Conservation (phyloP, 2,329 filamentous ascomycete genomes). For the Incumbomyces delicatus region DNA sequence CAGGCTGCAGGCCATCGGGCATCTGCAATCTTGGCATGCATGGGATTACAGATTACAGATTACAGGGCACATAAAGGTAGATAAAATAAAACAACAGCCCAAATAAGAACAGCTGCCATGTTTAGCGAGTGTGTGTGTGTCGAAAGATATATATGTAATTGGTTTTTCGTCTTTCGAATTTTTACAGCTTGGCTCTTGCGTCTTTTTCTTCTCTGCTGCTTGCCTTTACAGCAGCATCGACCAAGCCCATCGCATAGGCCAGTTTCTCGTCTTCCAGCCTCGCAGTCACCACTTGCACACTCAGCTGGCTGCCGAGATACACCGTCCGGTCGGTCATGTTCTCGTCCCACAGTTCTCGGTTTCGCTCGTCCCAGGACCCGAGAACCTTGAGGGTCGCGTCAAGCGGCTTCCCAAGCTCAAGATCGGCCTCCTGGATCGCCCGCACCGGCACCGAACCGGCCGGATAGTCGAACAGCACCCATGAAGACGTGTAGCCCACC, state of each 20-base stretch:
- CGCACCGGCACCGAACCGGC: conserved; percentile 49
- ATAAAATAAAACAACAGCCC: background rate
- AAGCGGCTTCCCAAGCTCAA: conserved; percentile 40
- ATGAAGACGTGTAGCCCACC: conserved; percentile 52
- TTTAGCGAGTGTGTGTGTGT: too few relatives aligned
- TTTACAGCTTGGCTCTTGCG: conserved; percentile 9
- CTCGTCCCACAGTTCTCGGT: conserved; percentile 47
- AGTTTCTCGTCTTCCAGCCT: conserved; percentile 46
- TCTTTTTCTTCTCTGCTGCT: background rate
- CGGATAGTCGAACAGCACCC: conserved; percentile 54
- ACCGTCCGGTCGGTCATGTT: conserved; percentile 42
- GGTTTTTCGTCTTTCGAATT: too few relatives aligned
- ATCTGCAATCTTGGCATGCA: too few relatives aligned
- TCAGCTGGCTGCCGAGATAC: conserved; percentile 46
- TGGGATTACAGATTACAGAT: too few relatives aligned
- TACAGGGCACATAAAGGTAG: background rate
- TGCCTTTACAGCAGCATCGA: conserved; percentile 37
- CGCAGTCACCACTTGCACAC: conserved; percentile 49
- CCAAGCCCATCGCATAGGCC: conserved; percentile 42
- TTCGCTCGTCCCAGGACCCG: conserved; percentile 51
- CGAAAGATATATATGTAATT: too few relatives aligned
- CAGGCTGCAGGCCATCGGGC: too few relatives aligned
- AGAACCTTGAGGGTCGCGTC: conserved; percentile 27
- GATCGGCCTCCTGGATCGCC: conserved; percentile 39
- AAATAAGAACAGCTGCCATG: too few relatives aligned